phyloP scores from a whole-genome alignment of 139 green algal genomes.

The Ettlia oleoabundans region DNA sequence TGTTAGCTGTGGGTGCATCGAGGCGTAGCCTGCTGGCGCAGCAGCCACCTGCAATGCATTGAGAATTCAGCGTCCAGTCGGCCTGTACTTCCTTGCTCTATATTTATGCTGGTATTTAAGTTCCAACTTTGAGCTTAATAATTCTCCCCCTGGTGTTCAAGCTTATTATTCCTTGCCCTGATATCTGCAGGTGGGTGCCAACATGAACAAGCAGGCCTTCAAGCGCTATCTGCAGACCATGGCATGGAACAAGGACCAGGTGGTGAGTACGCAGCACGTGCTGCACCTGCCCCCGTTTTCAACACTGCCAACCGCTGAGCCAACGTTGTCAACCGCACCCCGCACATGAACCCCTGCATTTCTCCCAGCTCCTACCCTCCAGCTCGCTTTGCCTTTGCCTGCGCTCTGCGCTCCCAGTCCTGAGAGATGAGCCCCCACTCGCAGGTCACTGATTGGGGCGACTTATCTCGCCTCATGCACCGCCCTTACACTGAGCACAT shows the following conservation, averaged over 20 bases:
- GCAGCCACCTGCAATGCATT: too few relatives aligned
- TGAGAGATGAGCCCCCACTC: too few relatives aligned
- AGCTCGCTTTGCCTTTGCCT: too few relatives aligned
- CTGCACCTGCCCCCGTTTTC: neutral
- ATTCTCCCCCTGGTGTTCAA: neutral
- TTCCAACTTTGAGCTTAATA: neutral
- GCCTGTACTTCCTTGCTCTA: too few relatives aligned
- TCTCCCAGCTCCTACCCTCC: neutral
- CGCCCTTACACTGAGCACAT: constrained; percentile 11
- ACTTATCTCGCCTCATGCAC: constrained; percentile 43
- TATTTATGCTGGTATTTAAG: too few relatives aligned
- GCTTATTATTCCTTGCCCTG: too few relatives aligned
- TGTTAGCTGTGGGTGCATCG: too few relatives aligned
- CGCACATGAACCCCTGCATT: too few relatives aligned
- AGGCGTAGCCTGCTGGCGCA: too few relatives aligned
- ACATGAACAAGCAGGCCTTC: constrained; percentile 56
- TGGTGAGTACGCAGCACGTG: neutral
- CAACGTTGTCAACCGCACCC: too few relatives aligned
- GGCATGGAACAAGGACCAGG: constrained; percentile 32
- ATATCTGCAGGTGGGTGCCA: constrained; percentile 43
- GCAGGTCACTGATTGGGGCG: constrained; percentile 27
- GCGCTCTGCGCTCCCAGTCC: too few relatives aligned
- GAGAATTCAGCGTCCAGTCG: too few relatives aligned
- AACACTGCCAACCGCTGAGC: neutral
- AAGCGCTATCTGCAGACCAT: constrained; percentile 44